phyloP scores from a whole-genome alignment of 139 green algal genomes.

The Chlamydomonas applanata region DNA sequence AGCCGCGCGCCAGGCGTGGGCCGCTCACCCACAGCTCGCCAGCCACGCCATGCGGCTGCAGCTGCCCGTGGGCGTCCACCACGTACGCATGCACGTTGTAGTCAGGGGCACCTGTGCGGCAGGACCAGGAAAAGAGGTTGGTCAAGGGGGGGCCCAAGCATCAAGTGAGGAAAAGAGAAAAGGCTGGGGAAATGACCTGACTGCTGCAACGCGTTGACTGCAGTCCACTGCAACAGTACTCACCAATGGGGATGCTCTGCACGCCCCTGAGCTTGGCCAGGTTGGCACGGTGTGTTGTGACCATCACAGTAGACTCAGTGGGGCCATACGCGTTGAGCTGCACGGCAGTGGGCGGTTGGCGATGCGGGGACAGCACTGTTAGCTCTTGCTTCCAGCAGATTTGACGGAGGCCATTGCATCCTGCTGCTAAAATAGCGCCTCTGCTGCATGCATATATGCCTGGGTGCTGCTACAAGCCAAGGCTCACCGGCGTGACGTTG shows the following conservation, averaged over 20 bases:
- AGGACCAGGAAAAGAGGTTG: too few relatives aligned
- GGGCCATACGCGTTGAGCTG: conserved; percentile 42
- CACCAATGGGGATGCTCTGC: conserved; percentile 3
- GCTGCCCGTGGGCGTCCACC: conserved; percentile 11
- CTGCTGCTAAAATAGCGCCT: too few relatives aligned
- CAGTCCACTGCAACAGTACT: background rate
- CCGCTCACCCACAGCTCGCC: conserved; percentile 52
- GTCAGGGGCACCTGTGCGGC: conserved; percentile 38
- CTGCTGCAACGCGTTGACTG: too few relatives aligned
- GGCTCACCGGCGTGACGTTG: conserved; percentile 22
- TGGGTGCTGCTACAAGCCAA: too few relatives aligned
- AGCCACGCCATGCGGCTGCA: background rate
- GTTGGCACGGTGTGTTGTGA: background rate
- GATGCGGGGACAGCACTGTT: too few relatives aligned
- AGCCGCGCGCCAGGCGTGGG: conserved; percentile 23
- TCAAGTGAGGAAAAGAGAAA: too few relatives aligned
- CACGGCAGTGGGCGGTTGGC: too few relatives aligned
- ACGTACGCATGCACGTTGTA: conserved; percentile 48
- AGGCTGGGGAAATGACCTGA: too few relatives aligned
- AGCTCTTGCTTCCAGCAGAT: too few relatives aligned
- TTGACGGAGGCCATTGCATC: too few relatives aligned
- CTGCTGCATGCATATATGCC: too few relatives aligned
- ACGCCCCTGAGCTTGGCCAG: conserved; percentile 1
- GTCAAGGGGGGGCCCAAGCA: too few relatives aligned
- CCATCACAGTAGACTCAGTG: conserved; percentile 37